Evolutionary conservation across 2,329 filamentous ascomycete species (phyloP).

Genomic region (Pseudogymnoascus verrucosus): DNA sequence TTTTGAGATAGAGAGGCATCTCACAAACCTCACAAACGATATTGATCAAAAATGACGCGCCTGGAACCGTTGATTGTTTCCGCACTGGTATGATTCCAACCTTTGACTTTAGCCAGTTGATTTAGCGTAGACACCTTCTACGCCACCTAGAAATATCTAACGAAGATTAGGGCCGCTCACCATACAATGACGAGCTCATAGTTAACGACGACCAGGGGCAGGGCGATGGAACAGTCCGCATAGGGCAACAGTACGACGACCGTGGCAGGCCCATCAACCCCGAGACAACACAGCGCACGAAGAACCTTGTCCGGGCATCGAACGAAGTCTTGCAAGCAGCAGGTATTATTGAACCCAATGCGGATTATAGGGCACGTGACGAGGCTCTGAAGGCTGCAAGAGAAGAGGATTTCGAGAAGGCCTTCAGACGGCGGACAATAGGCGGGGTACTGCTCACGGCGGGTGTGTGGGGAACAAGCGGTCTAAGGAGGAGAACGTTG

Average conservation of each 20-base stretch:
- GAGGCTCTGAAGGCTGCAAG: conserved; percentile 15
- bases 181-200: conserved; percentile 27
- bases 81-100: conserved; percentile 19
- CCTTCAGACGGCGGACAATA: conserved; percentile 23
- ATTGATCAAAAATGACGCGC: conserved; percentile 17
- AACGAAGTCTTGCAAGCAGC: conserved; percentile 31
- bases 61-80: conserved; percentile 21
- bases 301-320: conserved; percentile 27
- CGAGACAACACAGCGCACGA: conserved; percentile 25
- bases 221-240: not conserved
- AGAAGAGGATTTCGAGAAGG: conserved; percentile 23
- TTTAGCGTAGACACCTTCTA: not conserved
- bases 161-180: conserved; percentile 24
- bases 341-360: conserved; percentile 27
- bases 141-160: not conserved
- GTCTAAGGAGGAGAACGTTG: conserved; percentile 25
- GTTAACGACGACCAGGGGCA: conserved; percentile 7
- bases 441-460: conserved; percentile 21
- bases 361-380: conserved; percentile 20
- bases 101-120: not conserved
- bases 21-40: not conserved
- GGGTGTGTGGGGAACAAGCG: conserved; percentile 29
- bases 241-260: conserved; percentile 25
- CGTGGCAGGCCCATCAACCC: conserved; percentile 27
- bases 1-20: not conserved